Base-by-base conservation (phyloP, 129 eudicot species). In the Lactuca saligna region DNA sequence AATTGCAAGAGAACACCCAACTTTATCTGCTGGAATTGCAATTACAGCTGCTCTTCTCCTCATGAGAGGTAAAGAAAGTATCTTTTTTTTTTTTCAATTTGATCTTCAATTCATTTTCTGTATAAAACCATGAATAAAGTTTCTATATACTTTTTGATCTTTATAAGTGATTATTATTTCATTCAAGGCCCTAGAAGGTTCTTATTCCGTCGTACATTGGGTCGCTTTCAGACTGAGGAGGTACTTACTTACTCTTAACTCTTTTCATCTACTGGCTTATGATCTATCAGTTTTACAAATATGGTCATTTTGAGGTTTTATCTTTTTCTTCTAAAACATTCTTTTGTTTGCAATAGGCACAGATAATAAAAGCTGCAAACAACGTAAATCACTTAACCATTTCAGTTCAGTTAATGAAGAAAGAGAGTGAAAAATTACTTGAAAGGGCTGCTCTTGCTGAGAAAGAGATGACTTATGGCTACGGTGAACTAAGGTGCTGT, bases 161-260 rank as follows among this genome's bases (percentile, higher is more conserved):
- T 37, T 58, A 10, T 15, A 42, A 11, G 34, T 57, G 46, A 14
- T 16, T 70, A 14, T 16, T 70, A 35, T 68, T 37, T 78, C 46
- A 68, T 73, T 44, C 76, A 17, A 91, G 97, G 91, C 31, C 95
- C 97, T 67, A 82, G 97, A 82, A 91, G 95, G 75, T 87, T 91
- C 73, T 75, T 91, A 72, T 82, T 82, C 46, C 91, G 95, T 15
- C 87, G 85, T 54, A 91, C 97, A 51, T 66, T 91, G 68, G 97
- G 97, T 33, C 89, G 97, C 66, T 85, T 91, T 79, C 97, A 79
- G 73, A 79, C 80, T 65, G 97, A 91, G 79, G 97, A 87, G 97
- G 97, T 91, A 81, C 46, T 56, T 91, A 81, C 46, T 56, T 78
- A 17, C 41, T 17, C 46, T 25, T 65, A 7, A 17, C 57, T 38